Evolutionary conservation across 306 rosid genomes (phyloP), one percentile per base, ranked within the genome.

Genomic region (Lathyrus oleraceus): DNA sequence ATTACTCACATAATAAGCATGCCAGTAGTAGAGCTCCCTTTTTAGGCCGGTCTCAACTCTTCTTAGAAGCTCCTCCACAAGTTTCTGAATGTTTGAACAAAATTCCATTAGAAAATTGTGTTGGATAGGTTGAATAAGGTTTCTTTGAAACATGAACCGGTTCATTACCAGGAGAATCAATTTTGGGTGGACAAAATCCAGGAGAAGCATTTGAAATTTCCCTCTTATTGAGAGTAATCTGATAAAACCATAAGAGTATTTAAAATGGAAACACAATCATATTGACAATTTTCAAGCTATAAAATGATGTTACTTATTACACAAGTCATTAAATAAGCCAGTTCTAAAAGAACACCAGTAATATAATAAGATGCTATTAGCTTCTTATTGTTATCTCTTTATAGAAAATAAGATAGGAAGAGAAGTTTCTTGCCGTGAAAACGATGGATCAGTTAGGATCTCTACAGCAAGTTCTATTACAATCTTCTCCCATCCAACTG

Each of bases 11-110:
- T 93, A 93, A 70, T 88, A 93, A 51, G 90, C 91, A 79, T 88
- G 96, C 97, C 97, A 93, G 43, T 90, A 90, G 68, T 86, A 88
- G 45, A 93, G 81, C 64, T 90, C 96, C 81, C 96, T 85, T 70
- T 72, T 93, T 30, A 81, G 67, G 67, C 73, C 75, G 66, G 27
- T 60, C 0, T 85, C 97, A 36, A 74, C 75, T 87, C 86, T 81
- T 64, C 77, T 87, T 8, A 88, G 83, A 49, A 93, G 84, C 45
- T 88, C 84, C 75, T 90, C 96, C 78, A 87, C 90, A 0, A 90
- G 90, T 81, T 82, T 93, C 98, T 93, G 90, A 87, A 74, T 28
- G 51, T 80, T 44, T 65, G 39, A 78, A 79, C 59, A 67, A 65
- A 73, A 43, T 45, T 61, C 45, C 28, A 15, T 69, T 65, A 75